These are phyloP conservation scores for Tillandsia leiboldiana DNA, from an alignment of 176 grass and related monocot species.

Conservation along the genomic window DNA sequence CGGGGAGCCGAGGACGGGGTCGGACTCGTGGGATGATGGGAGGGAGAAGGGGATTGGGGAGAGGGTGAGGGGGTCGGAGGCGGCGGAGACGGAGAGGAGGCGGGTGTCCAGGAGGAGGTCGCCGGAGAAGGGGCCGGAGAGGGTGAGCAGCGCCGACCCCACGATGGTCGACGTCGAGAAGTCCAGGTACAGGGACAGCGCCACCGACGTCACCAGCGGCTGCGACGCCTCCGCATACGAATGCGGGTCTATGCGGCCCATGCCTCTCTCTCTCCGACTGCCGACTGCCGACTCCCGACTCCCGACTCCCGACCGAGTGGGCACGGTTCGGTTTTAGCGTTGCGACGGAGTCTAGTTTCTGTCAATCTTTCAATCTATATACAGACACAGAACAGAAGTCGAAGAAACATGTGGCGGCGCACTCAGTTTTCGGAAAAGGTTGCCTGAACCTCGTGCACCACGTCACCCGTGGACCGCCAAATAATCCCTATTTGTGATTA, in stretches of 20 bases:
- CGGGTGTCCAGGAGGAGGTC: constrained; percentile 60
- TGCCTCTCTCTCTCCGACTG: constrained; percentile 5
- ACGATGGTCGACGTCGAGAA: constrained; percentile 57
- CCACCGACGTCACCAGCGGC: constrained; percentile 34
- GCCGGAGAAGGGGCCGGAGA: constrained; percentile 50
- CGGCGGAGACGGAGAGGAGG: constrained; percentile 38
- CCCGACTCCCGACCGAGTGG: no score
- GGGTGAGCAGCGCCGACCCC: constrained; percentile 43
- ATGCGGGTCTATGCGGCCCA: constrained; percentile 89
- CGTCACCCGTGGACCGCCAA: no score
- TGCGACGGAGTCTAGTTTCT: no score
- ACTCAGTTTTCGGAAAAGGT: no score
- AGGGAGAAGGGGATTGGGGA: constrained; percentile 42
- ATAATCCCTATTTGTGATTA: no score
- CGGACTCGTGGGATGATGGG: constrained; percentile 4
- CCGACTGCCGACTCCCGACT: no score
- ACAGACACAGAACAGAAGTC: no score
- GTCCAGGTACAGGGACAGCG: constrained; percentile 79
- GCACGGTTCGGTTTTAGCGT: no score
- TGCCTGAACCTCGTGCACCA: no score
- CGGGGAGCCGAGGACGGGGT: constrained; percentile 59
- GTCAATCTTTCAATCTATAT: no score
- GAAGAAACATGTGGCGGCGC: no score
- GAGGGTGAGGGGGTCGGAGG: constrained; percentile 22
- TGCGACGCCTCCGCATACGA: constrained; percentile 63